Evolutionary conservation across 2,329 filamentous ascomycete species (phyloP).

Genomic region (Anisogramma anomala): DNA sequence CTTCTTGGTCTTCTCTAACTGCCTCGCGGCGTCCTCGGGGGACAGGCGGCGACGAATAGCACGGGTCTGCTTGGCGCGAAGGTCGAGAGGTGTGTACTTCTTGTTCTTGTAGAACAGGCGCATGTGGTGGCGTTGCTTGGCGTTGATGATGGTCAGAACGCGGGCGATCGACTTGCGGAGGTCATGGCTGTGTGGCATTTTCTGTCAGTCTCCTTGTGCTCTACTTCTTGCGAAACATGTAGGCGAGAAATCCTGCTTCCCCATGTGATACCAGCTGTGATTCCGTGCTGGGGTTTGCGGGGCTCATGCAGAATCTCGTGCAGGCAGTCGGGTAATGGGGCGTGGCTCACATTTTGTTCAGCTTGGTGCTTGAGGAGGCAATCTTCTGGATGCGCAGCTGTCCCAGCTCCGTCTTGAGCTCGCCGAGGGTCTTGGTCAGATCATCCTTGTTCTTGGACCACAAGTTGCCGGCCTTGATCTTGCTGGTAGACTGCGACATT

Average conservation of each 20-base stretch:
- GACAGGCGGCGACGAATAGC: slow-evolving; percentile 93
- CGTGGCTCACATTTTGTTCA: slow-evolving; percentile 81
- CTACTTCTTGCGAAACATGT: slow-evolving; percentile 5
- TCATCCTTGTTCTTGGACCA: slow-evolving; percentile 99
- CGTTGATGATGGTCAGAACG: slow-evolving; percentile 98
- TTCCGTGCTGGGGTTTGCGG: too few species aligned
- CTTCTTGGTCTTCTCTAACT: slow-evolving; percentile 95
- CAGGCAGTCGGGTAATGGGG: slow-evolving; percentile 1
- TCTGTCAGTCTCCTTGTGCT: slow-evolving; percentile 16
- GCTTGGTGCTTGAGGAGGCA: slow-evolving; percentile 85
- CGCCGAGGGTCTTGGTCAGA: slow-evolving; percentile 84
- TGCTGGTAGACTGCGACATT: slow-evolving; percentile 43
- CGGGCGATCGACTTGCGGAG: slow-evolving; percentile 99
- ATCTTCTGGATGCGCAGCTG: slow-evolving; percentile 98
- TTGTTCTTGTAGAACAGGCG: slow-evolving; percentile 99
- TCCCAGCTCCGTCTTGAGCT: slow-evolving; percentile 92
- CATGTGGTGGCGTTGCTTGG: slow-evolving; percentile 96
- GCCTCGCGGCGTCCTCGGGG: slow-evolving; percentile 73
- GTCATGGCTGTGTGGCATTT: slow-evolving; percentile 61
- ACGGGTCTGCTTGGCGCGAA: slow-evolving; percentile 96
- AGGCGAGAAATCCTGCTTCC: too few species aligned
- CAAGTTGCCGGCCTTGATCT: slow-evolving; percentile 92
- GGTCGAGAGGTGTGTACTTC: slow-evolving; percentile 98
- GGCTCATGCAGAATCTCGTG: slow-evolving; percentile 4
- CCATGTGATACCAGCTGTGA: too few species aligned